Percentiles rank a stretch among this genome's conserved stretches.
Evolutionary conservation across 192 early-diverging fungal species (phyloP).

Genomic region (Umbelopsis sp.): DNA sequence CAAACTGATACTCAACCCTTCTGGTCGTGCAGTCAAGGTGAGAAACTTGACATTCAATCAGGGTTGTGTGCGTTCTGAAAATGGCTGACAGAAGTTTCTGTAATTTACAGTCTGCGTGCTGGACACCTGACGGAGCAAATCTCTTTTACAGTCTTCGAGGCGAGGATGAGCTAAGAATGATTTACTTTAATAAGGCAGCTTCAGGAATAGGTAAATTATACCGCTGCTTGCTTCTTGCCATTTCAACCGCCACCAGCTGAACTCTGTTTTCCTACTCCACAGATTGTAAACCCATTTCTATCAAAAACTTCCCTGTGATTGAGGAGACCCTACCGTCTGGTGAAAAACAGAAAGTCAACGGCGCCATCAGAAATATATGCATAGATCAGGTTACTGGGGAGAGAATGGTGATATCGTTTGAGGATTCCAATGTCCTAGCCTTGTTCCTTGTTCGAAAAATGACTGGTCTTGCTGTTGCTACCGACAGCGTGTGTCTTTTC

Average conservation of each 20-base stretch:
- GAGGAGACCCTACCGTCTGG: constrained; percentile 5
- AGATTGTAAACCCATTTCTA: constrained; percentile 17
- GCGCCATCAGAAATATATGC: constrained; percentile 48
- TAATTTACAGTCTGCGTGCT: constrained; percentile 47
- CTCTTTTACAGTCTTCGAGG: constrained; percentile 55
- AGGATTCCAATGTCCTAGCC: constrained; percentile 46
- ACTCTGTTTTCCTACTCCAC: not conserved
- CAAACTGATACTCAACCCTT: constrained; percentile 24
- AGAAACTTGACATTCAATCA: no score
- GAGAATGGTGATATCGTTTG: constrained; percentile 54
- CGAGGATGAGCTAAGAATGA: constrained; percentile 38
- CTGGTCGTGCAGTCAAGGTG: constrained; percentile 38
- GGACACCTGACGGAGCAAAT: constrained; percentile 62
- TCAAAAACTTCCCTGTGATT: not conserved
- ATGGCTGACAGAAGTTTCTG: no score
- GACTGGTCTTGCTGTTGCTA: constrained; percentile 27
- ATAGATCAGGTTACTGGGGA: constrained; percentile 54
- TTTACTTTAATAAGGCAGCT: constrained; percentile 38
- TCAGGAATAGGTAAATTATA: not conserved
- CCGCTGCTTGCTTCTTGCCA: not conserved
- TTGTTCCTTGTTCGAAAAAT: constrained; percentile 40
- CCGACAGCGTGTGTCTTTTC: constrained; percentile 31
- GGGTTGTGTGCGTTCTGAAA: no score
- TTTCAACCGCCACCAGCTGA: not conserved
- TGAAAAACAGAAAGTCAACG: constrained; percentile 33